phyloP scores from a whole-genome alignment of 257 asterid species.

The Solanum piurae region DNA sequence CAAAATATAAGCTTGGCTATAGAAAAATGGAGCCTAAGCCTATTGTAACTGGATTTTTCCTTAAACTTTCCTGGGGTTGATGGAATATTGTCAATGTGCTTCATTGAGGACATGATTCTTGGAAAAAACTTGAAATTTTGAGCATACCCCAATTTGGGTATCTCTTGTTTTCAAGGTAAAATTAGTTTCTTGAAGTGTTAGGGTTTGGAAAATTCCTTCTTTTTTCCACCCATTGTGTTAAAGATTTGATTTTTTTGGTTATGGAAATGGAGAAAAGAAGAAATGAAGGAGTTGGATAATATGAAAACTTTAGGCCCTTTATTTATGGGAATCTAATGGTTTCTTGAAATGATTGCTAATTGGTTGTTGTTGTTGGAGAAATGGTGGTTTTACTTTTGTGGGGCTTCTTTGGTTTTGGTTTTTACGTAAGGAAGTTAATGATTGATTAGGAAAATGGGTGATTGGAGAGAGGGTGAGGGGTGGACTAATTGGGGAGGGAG shows the following conservation, averaged over 20 bases:
- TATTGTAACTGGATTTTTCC: constrained; percentile 39
- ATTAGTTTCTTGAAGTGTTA: constrained; percentile 3
- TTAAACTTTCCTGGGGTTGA: constrained; percentile 66
- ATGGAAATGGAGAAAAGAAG: constrained; percentile 9
- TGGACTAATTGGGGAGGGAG: constrained; percentile 17
- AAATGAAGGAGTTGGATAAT: background rate
- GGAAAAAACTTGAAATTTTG: constrained; percentile 18
- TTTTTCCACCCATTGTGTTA: constrained; percentile 3
- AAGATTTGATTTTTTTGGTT: constrained; percentile 4
- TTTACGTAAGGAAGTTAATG: constrained; percentile 10
- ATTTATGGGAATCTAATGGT: constrained; percentile 42
- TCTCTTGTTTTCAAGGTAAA: constrained; percentile 4
- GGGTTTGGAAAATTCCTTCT: constrained; percentile 17
- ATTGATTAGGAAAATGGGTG: constrained; percentile 26
- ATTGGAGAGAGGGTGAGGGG: constrained; percentile 18
- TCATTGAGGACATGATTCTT: constrained; percentile 40
- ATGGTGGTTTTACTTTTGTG: constrained; percentile 9
- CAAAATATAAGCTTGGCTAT: constrained; percentile 44
- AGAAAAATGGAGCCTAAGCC: constrained; percentile 32
- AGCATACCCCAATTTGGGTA: constrained; percentile 21
- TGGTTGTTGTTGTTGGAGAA: constrained; percentile 10
- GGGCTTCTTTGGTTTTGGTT: constrained; percentile 13
- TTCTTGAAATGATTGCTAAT: constrained; percentile 19
- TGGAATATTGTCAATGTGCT: constrained; percentile 74
- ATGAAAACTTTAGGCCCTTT: constrained; percentile 3